Percentiles rank a stretch among this genome's conserved stretches.
Evolutionary conservation across 2,329 filamentous ascomycete species (phyloP).

Genomic region (Penicillium sp.): DNA sequence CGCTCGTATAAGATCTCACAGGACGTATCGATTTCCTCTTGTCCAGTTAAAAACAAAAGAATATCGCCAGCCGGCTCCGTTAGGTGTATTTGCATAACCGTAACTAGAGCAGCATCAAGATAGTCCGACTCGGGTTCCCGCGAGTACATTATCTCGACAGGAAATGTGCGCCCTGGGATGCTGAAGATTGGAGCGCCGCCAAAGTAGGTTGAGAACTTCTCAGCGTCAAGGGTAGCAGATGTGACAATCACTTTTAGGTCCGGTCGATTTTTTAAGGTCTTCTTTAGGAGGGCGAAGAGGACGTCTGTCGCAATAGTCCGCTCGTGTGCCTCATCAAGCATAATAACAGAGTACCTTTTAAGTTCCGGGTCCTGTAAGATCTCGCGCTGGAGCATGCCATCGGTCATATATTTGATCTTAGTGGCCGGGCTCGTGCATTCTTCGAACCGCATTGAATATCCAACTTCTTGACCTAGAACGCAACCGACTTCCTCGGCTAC

Average conservation of each 20-base stretch:
- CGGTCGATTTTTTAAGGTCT: constrained; percentile 75
- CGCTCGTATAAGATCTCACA: constrained; percentile 90
- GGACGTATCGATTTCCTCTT: constrained; percentile 94
- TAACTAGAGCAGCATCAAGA: constrained; percentile 85
- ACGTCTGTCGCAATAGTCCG: constrained; percentile 94
- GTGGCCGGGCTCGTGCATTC: constrained; percentile 84
- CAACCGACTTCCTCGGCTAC: constrained; percentile 95
- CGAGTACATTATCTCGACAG: constrained; percentile 93
- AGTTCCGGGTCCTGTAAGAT: constrained; percentile 88
- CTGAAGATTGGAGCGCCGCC: constrained; percentile 94
- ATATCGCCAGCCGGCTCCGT: constrained; percentile 91
- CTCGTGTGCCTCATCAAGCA: constrained; percentile 97
- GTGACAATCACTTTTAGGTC: constrained; percentile 96
- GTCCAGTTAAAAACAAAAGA: constrained; percentile 90
- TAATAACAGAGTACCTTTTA: constrained; percentile 88
- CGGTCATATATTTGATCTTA: constrained; percentile 99
- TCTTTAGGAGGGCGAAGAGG: constrained; percentile 88
- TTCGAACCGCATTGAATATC: constrained; percentile 96
- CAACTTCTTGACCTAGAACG: constrained; percentile 82
- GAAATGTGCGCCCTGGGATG: constrained; percentile 90
- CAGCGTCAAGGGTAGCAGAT: constrained; percentile 90
- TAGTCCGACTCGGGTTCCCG: constrained; percentile 94
- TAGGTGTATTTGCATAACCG: constrained; percentile 98
- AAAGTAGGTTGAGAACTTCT: constrained; percentile 96
- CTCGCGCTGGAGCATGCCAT: constrained; percentile 95